Evolutionary conservation across 768 basidiomycete genomes (phyloP), one percentile per base, ranked within the genome.

Genomic region (Leccinum rimulosum): DNA sequence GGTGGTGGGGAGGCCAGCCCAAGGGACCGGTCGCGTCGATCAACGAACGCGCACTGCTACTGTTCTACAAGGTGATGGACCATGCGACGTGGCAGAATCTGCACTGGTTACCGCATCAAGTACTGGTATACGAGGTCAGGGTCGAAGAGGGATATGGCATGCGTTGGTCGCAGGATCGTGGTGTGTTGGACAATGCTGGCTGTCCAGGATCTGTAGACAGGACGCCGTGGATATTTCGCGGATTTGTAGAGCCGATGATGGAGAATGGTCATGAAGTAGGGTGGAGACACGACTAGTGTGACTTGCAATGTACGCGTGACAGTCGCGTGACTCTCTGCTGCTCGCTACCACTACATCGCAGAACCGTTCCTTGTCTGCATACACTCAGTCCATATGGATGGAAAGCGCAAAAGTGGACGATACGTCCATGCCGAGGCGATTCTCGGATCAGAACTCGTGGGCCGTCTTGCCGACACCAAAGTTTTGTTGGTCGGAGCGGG

Each of bases 401-500:
- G 56, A 12, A 38, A 63, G 17, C 61, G 35, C 28, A 63, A 50
- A 36, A 25, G 31, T 35, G 55, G 77, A 49, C 80, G 88, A 27
- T 81, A 77, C 28, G 69, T 77, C 6, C 87, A 95, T 70, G 88
- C 89, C 6, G 76, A 82, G 61, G 88, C 91, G 12, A 88, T 98
- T 57, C 80, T 98, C 4, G 95, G 95, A 7, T 74, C 83, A 43
- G 86, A 89, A 63, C 75, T 94, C 15, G 83, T 84, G 65, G 70
- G 75, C 25, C 80, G 81, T 57, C 77, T 93, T 4, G 77, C 84
- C 4, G 73, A 80, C 47, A 87, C 86, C 6, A 87, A 78, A 59
- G 88, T 97, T 27, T 78, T 99, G 61, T 79, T 98, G 28, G 96
- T 99, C 33, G 97, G 97, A 30, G 94, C 94, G 47, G 95, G 95